Evolutionary conservation across 768 basidiomycete genomes (phyloP), one percentile per base, ranked within the genome.

Genomic region (Xanthoconium stramineum): DNA sequence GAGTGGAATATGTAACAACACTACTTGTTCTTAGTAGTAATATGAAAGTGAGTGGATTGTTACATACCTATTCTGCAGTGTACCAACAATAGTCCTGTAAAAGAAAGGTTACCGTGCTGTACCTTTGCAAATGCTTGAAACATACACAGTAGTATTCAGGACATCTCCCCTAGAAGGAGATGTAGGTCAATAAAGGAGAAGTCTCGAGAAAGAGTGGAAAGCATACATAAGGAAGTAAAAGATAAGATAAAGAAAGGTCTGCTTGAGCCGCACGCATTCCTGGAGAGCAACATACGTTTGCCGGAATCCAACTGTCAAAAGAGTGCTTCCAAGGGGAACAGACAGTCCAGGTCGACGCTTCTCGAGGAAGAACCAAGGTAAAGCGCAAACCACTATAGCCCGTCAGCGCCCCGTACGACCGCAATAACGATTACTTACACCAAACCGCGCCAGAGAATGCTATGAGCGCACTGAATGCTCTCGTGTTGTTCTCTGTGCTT

Each of bases 401-500:
- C 7, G 17, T 59, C 28, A 57, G 20, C 24, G 13, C 2, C 6
- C 5, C 3, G 2, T 6, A 9, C 2, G 0, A 11, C 47, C 20
- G 24, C 10, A 47, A 49, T 8, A 6, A n/a, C 6, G 9, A 29
- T 24, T 12, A 75, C 84, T 47, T 66, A 85, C 86, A 58, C 88
- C 89, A 91, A 9, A 86, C 77, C n/a, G 80, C 88, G 1, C 88
- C 88, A 17, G 86, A 79, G 68, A 89, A 91, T 0, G 89, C 89
- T 58, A 89, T 87, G 17, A 90, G 73, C 12, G 84, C 80, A 62
- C 86, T 89, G 65, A 91, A 85, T 3, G 85, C 84, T 59, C 79
- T 85, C 3, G 87, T 90, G 63, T 91, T 90, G 67, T 87, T 86
- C 53, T 85, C 82, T 1, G 79, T 79, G 62, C 80, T 89, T 58